These are phyloP conservation scores for Typha latifolia DNA, from an alignment of 176 grass and related monocot genomes.

Conservation along the genomic window DNA sequence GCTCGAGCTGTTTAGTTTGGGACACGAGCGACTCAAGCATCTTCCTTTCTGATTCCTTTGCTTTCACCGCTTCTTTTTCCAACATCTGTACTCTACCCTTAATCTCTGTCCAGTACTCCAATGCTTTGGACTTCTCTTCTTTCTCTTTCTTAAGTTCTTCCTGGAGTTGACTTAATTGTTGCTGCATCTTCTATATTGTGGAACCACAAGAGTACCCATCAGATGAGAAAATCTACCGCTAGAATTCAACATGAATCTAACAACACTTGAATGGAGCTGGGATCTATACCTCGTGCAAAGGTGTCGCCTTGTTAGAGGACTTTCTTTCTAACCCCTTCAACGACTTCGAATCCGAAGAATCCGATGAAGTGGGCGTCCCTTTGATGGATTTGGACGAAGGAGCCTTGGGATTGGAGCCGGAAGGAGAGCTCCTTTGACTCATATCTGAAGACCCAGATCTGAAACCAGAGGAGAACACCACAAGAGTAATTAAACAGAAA, in stretches of 20 bases:
- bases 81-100: slow-evolving; percentile 37
- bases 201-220: not conserved
- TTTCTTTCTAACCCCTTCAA: not conserved
- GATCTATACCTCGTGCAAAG: slow-evolving; percentile 30
- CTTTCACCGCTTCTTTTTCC: slow-evolving; percentile 46
- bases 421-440: slow-evolving; percentile 5
- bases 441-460: slow-evolving; percentile 10
- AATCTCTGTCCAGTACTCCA: slow-evolving; percentile 43
- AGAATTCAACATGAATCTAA: not conserved
- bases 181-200: slow-evolving; percentile 29
- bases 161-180: slow-evolving; percentile 42
- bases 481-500: not conserved
- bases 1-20: slow-evolving; percentile 67
- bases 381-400: slow-evolving; percentile 27
- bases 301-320: not conserved
- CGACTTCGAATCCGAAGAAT: slow-evolving; percentile 5
- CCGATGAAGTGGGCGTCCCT: slow-evolving; percentile 1
- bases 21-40: slow-evolving; percentile 38
- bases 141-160: slow-evolving; percentile 66
- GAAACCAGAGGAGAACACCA: slow-evolving; percentile 5
- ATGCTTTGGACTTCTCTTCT: slow-evolving; percentile 32
- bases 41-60: slow-evolving; percentile 69
- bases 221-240: not conserved
- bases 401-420: not conserved
- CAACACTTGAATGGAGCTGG: not conserved